Base-by-base conservation (phyloP, 1,284 basidiomycete genomes). In the Heterobasidion annosum region DNA sequence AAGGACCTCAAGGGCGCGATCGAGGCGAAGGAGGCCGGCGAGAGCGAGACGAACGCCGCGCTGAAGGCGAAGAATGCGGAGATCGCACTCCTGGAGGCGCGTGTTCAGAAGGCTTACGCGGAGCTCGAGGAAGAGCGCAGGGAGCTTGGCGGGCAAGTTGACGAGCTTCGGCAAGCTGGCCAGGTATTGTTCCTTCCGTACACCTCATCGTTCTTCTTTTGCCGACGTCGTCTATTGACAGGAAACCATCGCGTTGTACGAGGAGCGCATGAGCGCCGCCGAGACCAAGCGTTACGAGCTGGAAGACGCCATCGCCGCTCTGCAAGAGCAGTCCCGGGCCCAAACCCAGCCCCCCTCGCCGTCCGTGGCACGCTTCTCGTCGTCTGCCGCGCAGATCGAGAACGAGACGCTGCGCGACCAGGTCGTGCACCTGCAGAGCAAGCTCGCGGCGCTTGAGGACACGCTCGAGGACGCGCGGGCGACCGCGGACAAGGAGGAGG, bases 181-280 rank as follows among this genome's bases (percentile, higher is more conserved):
- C 88, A 91, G 72, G 88, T 89, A 63, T 57, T 72, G 59, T n/a
- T 34, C 51, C 46, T 32, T 40, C 35, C 18, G 46, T 13, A 32
- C 10, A 9, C 61, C 53, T 57, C 55, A 19, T 56, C 57, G 0
- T 48, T 12, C 7, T 12, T 19, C 19, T 19, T 10, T 4, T 25
- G 25, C 25, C 25, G 42, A 15, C 4, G 42, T 48, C 19, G 46
- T 12, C 47, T 8, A 25, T 15, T 3, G 13, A 55, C 62, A 93
- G 88, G 90, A 93, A 80, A 93, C 91, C 1, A 93, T 94, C 60
- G 90, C 89, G 37, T 74, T 96, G 37, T 97, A 97, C 64, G 94
- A 98, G 71, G 91, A 93, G 63, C 83, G 87, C 37, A 74, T 95
- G 19, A 85, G 79, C 56, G 75, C 74, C 2, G 79, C 83, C 13